Conservation (phyloP, 306 rosid species). For the Arachis hypogaea region DNA sequence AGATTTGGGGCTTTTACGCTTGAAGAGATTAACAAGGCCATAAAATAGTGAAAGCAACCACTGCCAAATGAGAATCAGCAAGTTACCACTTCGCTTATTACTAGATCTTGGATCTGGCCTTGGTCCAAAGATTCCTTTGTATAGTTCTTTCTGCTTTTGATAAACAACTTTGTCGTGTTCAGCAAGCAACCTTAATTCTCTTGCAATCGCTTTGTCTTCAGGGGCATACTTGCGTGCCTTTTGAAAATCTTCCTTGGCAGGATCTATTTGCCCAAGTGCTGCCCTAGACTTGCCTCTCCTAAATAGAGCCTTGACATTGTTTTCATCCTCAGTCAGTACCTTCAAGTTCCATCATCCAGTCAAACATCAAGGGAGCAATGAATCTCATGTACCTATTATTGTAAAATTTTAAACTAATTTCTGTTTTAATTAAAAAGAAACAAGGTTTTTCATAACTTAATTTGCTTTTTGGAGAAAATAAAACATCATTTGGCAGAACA, state of each 20-base stretch:
- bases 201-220: constrained; percentile 70
- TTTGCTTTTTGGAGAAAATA: neutral
- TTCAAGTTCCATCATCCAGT: constrained; percentile 40
- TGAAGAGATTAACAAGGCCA: constrained; percentile 55
- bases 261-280: constrained; percentile 88
- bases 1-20: constrained; percentile 53
- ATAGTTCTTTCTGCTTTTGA: constrained; percentile 92
- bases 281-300: constrained; percentile 91
- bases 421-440: neutral
- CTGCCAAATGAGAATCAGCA: constrained; percentile 63
- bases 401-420: neutral
- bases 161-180: constrained; percentile 83
- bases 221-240: constrained; percentile 75
- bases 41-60: constrained; percentile 65
- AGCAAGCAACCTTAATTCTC: constrained; percentile 64
- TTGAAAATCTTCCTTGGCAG: constrained; percentile 77
- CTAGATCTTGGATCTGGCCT: constrained; percentile 66
- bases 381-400: constrained; percentile 7
- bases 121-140: constrained; percentile 92
- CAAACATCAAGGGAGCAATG: constrained; percentile 1
- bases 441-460: neutral
- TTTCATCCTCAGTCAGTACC: constrained; percentile 91
- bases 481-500: neutral
- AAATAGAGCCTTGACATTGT: constrained; percentile 80
- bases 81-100: constrained; percentile 42